Conservation (phyloP, 2,329 filamentous ascomycete genomes). For the Scytalidium lignicola region DNA sequence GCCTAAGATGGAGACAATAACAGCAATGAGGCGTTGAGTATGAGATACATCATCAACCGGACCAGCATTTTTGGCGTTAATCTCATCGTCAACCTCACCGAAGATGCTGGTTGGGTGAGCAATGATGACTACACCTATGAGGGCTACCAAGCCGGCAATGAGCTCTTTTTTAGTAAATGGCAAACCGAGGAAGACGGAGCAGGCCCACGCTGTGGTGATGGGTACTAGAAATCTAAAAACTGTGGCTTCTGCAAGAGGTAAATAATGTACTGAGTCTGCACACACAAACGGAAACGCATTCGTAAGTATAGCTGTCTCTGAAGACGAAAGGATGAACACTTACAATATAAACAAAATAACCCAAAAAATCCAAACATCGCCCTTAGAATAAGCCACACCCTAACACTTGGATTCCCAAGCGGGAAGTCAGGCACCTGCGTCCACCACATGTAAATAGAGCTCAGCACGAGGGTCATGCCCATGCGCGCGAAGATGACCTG, state of each 20-base stretch:
- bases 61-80: slow-evolving; percentile 5
- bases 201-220: slow-evolving; percentile 74
- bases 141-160: slow-evolving; percentile 67
- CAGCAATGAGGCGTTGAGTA: slow-evolving; percentile 48
- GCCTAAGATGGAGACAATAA: slow-evolving; percentile 68
- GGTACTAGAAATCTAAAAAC: slow-evolving; percentile 86
- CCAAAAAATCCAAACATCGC: slow-evolving; percentile 71
- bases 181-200: slow-evolving; percentile 67
- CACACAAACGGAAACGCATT: too few relatives aligned
- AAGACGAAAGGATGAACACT: slow-evolving; percentile 3
- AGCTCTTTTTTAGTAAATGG: slow-evolving; percentile 74
- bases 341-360: slow-evolving; percentile 54
- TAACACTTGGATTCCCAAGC: slow-evolving; percentile 61
- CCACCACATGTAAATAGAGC: slow-evolving; percentile 65
- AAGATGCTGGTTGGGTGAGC: slow-evolving; percentile 49
- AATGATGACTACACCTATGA: slow-evolving; percentile 78
- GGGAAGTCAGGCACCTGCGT: slow-evolving; percentile 64
- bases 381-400: slow-evolving; percentile 62
- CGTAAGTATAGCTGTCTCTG: too few relatives aligned
- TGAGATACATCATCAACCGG: slow-evolving; percentile 16
- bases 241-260: slow-evolving; percentile 81
- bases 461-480: slow-evolving; percentile 22
- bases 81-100: slow-evolving; percentile 8
- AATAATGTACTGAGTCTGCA: slow-evolving; percentile 53
- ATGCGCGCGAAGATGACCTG: slow-evolving; percentile 45